These are phyloP conservation scores for Talaromyces pinophilus DNA, from an alignment of 2,329 filamentous ascomycete species.

Conservation along the genomic window DNA sequence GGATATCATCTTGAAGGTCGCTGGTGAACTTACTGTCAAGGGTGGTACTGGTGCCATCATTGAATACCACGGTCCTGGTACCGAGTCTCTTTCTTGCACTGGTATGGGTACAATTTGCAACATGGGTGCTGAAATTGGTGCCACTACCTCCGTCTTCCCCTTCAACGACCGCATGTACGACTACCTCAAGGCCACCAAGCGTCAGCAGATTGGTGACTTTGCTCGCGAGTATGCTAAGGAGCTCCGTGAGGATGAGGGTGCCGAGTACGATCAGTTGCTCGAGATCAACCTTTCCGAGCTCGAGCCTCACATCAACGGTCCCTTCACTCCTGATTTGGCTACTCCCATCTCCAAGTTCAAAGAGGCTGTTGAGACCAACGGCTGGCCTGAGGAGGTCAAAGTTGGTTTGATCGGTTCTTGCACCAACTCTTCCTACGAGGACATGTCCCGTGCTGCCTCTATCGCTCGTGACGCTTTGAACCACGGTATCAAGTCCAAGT, in stretches of 20 bases:
- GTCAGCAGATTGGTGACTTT: constrained; percentile 86
- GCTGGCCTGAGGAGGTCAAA: constrained; percentile 95
- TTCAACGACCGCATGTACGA: constrained; percentile 99
- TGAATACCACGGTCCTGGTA: constrained; percentile 64
- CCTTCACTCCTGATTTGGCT: constrained; percentile 96
- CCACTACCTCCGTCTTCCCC: constrained; percentile 92
- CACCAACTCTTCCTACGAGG: constrained; percentile 88
- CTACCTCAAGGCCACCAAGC: constrained; percentile 90
- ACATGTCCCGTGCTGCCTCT: constrained; percentile 90
- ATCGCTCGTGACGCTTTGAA: constrained; percentile 88
- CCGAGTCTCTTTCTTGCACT: constrained; percentile 72
- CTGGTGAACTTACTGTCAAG: constrained; percentile 95
- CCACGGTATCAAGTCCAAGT: constrained; percentile 91
- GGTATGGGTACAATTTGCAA: constrained; percentile 82
- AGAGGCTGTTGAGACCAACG: constrained; percentile 88
- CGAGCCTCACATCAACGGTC: constrained; percentile 97
- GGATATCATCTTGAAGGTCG: constrained; percentile 97
- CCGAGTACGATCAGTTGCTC: constrained; percentile 92
- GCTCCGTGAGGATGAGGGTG: constrained; percentile 82
- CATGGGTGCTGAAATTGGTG: constrained; percentile 66
- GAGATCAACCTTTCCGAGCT: constrained; percentile 94
- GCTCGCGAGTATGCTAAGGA: constrained; percentile 80
- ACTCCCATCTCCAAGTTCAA: constrained; percentile 98
- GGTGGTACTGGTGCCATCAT: constrained; percentile 88
- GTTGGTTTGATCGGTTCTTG: constrained; percentile 96